Percentiles rank a stretch among this genome's conserved stretches.
These are phyloP conservation scores for Solanum clarkiae DNA, from an alignment of 257 asterid species.

Conservation along the genomic window DNA sequence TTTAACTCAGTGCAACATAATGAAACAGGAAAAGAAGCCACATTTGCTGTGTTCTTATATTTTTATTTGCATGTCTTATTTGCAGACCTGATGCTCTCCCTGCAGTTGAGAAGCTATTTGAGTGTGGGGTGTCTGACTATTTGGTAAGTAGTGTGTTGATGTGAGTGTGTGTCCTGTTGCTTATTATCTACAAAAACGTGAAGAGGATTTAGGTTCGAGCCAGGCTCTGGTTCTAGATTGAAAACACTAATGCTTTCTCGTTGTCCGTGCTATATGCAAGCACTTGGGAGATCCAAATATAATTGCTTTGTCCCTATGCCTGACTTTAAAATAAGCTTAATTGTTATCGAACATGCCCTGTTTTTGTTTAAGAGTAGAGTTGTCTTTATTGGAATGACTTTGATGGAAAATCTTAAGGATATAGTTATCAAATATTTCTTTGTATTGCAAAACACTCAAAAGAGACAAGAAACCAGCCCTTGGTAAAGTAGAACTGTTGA, in stretches of 20 bases:
- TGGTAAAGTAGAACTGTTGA: not conserved
- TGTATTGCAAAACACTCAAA: not conserved
- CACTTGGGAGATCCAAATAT: not conserved
- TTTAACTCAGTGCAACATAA: not conserved
- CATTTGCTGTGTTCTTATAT: not conserved
- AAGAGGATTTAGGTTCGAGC: not conserved
- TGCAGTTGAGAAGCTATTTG: conserved; percentile 62
- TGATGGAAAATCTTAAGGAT: not conserved
- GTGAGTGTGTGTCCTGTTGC: not conserved
- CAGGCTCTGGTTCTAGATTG: not conserved
- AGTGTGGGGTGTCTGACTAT: conserved; percentile 85
- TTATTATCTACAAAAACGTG: not conserved
- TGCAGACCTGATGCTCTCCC: conserved; percentile 57
- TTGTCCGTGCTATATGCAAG: not conserved
- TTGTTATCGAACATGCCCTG: not conserved
- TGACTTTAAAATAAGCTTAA: not conserved
- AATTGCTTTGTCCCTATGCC: not conserved
- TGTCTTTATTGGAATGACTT: not conserved
- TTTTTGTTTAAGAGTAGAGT: not conserved
- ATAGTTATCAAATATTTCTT: not conserved
- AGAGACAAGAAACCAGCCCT: not conserved
- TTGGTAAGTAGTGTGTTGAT: conserved; percentile 38
- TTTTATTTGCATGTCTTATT: not conserved
- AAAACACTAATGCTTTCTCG: not conserved
- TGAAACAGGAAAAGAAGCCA: not conserved